Evolutionary conservation across 257 asterid genomes (phyloP), one percentile per base, ranked within the genome.

Genomic region (Lycium barbarum): DNA sequence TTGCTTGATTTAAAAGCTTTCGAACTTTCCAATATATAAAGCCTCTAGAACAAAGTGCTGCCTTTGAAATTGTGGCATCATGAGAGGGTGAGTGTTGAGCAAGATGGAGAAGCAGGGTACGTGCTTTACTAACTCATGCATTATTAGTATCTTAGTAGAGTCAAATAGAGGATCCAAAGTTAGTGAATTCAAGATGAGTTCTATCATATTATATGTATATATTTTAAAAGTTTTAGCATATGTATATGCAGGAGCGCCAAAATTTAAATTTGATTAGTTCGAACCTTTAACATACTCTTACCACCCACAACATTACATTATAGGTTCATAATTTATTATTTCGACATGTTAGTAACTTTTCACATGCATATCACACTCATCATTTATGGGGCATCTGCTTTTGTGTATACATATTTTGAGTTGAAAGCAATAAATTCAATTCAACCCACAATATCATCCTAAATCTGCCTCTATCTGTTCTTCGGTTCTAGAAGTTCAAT

Each of bases 61-160:
- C 11, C n/a, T 14, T 54, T 10, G 49, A 66, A 40, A 83, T 18
- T 67, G 59, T 63, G 22, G 20, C 18, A 79, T 20, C 18, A 11
- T 26, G 47, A 84, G 86, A 89, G 89, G 97, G 90, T 88, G 93
- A 88, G 95, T 86, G 95, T 57, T 83, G 96, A 92, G 87, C 98
- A 88, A 80, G 99, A 94, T 95, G 99, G 99, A 95, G 99, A 95
- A 95, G 99, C 99, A 95, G 99, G 99, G 98, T 97, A 95, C 98
- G 98, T 95, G 99, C 97, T 91, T 89, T 91, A 88, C 94, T 91
- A 91, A 88, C 98, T 90, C 93, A 67, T 80, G 68, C 73, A 43
- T 67, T 66, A 62, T 2, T 0, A 13, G 9, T 4, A 17, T 26
- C 33, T 26, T 63, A 22, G 40, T 12, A 35, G 62, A 81, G n/a